Evolutionary conservation across 2,329 filamentous ascomycete genomes (phyloP).

Genomic region (Exophiala oligosperma): DNA sequence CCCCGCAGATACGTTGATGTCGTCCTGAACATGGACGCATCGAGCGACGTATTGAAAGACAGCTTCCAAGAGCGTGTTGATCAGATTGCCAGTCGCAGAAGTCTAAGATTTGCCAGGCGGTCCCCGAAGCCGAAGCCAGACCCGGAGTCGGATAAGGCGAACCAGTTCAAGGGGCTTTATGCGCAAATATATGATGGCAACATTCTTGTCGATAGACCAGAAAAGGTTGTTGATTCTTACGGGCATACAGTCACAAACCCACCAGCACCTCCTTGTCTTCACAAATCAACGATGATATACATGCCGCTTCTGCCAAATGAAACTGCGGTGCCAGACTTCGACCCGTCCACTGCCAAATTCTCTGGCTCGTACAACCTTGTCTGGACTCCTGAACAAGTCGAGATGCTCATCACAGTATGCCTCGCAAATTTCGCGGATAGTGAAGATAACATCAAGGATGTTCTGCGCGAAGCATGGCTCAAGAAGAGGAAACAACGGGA

Average conservation of each 20-base stretch:
- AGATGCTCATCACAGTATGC: slow-evolving; percentile 18
- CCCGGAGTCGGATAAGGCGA: slow-evolving; percentile 3
- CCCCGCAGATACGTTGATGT: slow-evolving; percentile 16
- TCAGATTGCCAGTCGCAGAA: slow-evolving; percentile 16
- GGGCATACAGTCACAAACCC: slow-evolving; percentile 15
- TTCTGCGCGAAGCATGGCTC: slow-evolving; percentile 14
- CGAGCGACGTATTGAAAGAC: slow-evolving; percentile 21
- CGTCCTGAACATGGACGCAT: slow-evolving; percentile 21
- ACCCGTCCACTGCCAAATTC: slow-evolving; percentile 20
- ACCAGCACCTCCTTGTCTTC: slow-evolving; percentile 8
- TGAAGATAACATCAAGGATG: slow-evolving; percentile 13
- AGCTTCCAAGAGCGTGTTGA: slow-evolving; percentile 20
- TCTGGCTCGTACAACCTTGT: slow-evolving; percentile 21
- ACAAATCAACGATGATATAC: slow-evolving; percentile 20
- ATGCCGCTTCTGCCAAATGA: slow-evolving; percentile 18
- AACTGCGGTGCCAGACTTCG: slow-evolving; percentile 12
- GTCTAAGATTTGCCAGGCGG: slow-evolving; percentile 13
- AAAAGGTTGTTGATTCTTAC: slow-evolving; percentile 17
- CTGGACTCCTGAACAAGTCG: slow-evolving; percentile 18
- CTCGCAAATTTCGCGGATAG: slow-evolving; percentile 12
- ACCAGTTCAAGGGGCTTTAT: slow-evolving; percentile 15
- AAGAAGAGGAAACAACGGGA: slow-evolving; percentile 14
- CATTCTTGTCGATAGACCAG: slow-evolving; percentile 8
- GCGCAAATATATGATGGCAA: slow-evolving; percentile 19
- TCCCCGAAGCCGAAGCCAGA: slow-evolving; percentile 6